Percentiles rank a stretch among this genome's conserved stretches.
Conservation (phyloP, 2,329 filamentous ascomycete species). For the Hymenoscyphus scutula region DNA sequence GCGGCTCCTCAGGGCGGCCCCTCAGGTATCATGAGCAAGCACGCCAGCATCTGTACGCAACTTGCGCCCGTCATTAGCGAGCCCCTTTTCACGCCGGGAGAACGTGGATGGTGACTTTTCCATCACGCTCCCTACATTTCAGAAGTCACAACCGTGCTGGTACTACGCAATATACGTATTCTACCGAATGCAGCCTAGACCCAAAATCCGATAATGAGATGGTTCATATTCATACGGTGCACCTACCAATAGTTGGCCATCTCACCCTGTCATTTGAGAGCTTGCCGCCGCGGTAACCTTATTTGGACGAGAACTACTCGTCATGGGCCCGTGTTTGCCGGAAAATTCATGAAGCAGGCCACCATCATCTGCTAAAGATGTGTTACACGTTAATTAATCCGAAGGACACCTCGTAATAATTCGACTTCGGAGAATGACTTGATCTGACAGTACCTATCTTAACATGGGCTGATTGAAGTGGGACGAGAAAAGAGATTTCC, state of each 20-base stretch:
- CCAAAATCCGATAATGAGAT: neutral
- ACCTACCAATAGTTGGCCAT: neutral
- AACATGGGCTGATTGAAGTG: slow-evolving; percentile 6
- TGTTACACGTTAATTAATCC: slow-evolving; percentile 9
- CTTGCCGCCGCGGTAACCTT: neutral
- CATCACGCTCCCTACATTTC: neutral
- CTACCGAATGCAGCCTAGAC: neutral
- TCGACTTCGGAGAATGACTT: slow-evolving; percentile 6
- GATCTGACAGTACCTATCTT: slow-evolving; percentile 12
- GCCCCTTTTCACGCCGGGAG: slow-evolving; percentile 5
- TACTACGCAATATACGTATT: neutral
- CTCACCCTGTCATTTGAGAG: neutral
- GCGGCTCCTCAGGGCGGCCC: slow-evolving; percentile 18
- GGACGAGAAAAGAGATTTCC: neutral
- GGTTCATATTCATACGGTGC: slow-evolving; percentile 1
- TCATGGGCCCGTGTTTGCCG: neutral
- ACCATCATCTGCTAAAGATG: neutral
- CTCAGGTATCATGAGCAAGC: neutral
- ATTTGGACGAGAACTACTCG: neutral
- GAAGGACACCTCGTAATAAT: slow-evolving; percentile 22
- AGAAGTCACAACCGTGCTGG: neutral
- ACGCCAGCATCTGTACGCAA: neutral
- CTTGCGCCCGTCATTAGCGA: neutral
- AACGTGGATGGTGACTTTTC: neutral
- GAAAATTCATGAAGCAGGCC: neutral